Evolutionary conservation across 139 green algal genomes (phyloP).

Genomic region (Tetradesmus obliquus): DNA sequence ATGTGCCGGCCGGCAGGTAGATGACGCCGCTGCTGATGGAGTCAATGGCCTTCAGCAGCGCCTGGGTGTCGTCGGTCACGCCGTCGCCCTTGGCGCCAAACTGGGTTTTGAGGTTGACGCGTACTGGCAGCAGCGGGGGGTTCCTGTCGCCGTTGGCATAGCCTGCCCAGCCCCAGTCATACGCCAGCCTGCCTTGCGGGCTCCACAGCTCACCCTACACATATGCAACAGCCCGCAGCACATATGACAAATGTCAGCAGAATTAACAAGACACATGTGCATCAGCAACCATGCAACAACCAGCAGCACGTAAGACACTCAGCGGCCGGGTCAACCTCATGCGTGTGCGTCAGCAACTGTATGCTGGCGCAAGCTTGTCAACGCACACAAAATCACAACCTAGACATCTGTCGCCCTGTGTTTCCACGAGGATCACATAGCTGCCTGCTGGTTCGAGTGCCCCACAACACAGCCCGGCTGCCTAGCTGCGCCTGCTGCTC

Average conservation of each 20-base stretch:
- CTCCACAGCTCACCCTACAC: constrained; percentile 42
- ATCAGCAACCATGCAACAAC: no score
- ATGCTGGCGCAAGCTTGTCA: no score
- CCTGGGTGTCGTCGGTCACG: constrained; percentile 16
- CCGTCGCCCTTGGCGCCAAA: constrained; percentile 25
- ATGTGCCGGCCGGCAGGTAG: neutral
- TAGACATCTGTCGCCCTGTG: no score
- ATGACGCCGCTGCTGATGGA: neutral
- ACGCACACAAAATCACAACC: no score
- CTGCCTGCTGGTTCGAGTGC: no score
- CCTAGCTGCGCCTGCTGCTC: neutral
- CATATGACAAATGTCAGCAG: neutral
- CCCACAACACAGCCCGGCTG: no score
- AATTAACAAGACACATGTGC: neutral
- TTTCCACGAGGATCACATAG: no score
- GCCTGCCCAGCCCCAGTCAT: constrained; percentile 34
- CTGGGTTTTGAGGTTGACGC: constrained; percentile 9
- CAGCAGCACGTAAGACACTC: no score
- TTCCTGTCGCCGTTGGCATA: neutral
- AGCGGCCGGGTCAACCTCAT: no score
- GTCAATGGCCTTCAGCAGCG: neutral
- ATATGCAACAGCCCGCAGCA: neutral
- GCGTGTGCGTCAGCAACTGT: no score
- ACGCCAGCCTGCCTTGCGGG: constrained; percentile 4
- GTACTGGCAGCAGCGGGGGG: neutral